Base-by-base conservation (phyloP, 768 basidiomycete genomes). In the Mrakia frigida region DNA sequence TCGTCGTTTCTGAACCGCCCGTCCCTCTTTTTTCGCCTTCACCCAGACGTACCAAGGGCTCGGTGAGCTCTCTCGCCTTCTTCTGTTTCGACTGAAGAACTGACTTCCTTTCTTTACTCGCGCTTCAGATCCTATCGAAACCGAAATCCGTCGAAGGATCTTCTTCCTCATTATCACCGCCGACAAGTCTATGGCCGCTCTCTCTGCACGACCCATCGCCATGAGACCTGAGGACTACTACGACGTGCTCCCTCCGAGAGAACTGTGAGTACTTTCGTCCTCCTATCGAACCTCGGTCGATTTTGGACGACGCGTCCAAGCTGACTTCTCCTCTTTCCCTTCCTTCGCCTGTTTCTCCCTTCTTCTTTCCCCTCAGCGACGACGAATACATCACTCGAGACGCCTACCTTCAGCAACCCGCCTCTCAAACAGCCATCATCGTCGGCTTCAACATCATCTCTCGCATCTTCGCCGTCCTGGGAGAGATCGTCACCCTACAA, bases 161-260 rank as follows among this genome's bases (percentile, higher is more conserved):
- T 96, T 95, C 84, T 95, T 92, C 92, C 85, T 96, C 18, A 87
- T 94, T 52, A 94, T 94, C 77, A 37, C 81, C 92, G 92, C 92
- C 78, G 94, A 95, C 82, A 93, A 93, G 84, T 93, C 92, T 25
- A 91, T 91, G 90, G 90, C 91, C 68, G 80, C 77, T 9, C 80
- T 94, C 59, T 86, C 93, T 63, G 92, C 91, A 25, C 87, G 93
- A 77, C 92, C 92, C 53, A 92, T 94, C 79, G 92, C 89, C 82
- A 86, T 94, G 81, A 88, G 92, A 73, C 92, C 94, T 81, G 94
- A 94, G 82, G 93, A 96, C 74, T 80, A 79, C 74, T 74, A 79
- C 85, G 81, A 84, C 76, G 56, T 75, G 7, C 33, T 60, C 5
- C 79, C 82, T 13, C 81, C 81, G 23, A 79, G 78, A 60, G 79